phyloP scores from a whole-genome alignment of 768 basidiomycete genomes.

The Hygrocybe punicea region DNA sequence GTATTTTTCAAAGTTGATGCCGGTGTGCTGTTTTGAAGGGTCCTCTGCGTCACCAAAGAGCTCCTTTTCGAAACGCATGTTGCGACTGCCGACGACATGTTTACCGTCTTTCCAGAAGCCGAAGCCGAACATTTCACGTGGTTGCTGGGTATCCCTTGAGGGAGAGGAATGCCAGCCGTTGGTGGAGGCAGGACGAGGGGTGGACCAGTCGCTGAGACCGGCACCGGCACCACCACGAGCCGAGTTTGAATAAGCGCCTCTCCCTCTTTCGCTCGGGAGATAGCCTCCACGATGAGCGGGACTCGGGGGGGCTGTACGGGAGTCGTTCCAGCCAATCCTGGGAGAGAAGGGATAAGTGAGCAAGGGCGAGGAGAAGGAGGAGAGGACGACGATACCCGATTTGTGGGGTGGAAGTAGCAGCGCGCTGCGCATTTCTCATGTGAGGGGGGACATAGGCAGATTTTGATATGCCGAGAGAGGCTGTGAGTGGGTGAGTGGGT shows the following conservation, averaged over 20 bases:
- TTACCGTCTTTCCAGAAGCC: constrained; percentile 89
- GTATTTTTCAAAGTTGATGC: constrained; percentile 99
- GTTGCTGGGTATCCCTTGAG: constrained; percentile 41
- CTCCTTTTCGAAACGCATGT: constrained; percentile 90
- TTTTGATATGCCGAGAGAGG: constrained; percentile 72
- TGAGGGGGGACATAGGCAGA: constrained; percentile 88
- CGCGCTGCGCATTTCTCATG: constrained; percentile 81
- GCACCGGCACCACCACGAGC: constrained; percentile 28
- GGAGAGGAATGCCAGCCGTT: constrained; percentile 38
- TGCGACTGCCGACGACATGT: constrained; percentile 80
- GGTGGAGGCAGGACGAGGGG: constrained; percentile 33
- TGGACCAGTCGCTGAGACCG: constrained; percentile 40
- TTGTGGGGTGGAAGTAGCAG: constrained; percentile 59
- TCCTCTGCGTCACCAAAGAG: constrained; percentile 89
- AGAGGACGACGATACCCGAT: constrained; percentile 49
- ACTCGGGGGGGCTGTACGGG: constrained; percentile 63
- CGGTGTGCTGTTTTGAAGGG: constrained; percentile 86
- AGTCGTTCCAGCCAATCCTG: constrained; percentile 74
- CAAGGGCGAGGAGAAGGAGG: constrained; percentile 12
- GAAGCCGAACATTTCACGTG: constrained; percentile 54
- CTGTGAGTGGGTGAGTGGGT: constrained; percentile 35
- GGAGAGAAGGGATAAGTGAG: constrained; percentile 8
- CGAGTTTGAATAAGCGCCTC: constrained; percentile 38
- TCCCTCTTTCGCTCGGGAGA: constrained; percentile 44
- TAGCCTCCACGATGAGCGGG: constrained; percentile 43